Evolutionary conservation across 2,329 filamentous ascomycete species (phyloP).

Genomic region (Trichothecium sympodiale): DNA sequence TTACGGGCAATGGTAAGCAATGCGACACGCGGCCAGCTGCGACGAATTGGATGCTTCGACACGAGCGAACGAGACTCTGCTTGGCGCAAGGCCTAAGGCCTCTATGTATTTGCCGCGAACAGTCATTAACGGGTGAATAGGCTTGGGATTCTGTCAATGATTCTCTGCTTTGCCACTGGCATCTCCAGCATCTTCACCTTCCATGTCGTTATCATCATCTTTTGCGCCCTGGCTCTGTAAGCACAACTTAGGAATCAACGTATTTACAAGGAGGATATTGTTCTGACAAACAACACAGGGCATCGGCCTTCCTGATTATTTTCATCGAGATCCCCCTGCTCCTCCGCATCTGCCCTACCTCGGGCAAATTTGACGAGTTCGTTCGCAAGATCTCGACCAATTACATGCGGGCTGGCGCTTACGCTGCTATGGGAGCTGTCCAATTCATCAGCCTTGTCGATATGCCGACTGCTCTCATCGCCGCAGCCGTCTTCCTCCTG

Average conservation of each 20-base stretch:
- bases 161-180: conserved; percentile 58
- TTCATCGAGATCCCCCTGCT: conserved; percentile 90
- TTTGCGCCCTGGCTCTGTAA: conserved; percentile 43
- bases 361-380: conserved; percentile 72
- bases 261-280: background rate
- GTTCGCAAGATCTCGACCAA: conserved; percentile 92
- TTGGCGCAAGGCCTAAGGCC: background rate
- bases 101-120: conserved; percentile 1
- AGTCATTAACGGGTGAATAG: conserved; percentile 25
- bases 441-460: conserved; percentile 74
- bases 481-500: conserved; percentile 70
- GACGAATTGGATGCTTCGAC: too few species aligned
- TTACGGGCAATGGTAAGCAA: conserved; percentile 63
- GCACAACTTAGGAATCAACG: conserved; percentile 12
- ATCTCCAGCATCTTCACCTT: conserved; percentile 57
- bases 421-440: conserved; percentile 65
- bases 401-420: conserved; percentile 89
- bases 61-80: background rate
- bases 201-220: conserved; percentile 39
- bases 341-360: conserved; percentile 95
- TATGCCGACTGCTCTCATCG: conserved; percentile 63
- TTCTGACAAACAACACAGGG: conserved; percentile 28
- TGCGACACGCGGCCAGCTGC: conserved; percentile 1
- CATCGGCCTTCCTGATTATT: conserved; percentile 61
- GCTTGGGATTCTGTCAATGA: conserved; percentile 60